phyloP scores from a whole-genome alignment of 805 yeast genomes.

The Starmerella gropengiesseri region DNA sequence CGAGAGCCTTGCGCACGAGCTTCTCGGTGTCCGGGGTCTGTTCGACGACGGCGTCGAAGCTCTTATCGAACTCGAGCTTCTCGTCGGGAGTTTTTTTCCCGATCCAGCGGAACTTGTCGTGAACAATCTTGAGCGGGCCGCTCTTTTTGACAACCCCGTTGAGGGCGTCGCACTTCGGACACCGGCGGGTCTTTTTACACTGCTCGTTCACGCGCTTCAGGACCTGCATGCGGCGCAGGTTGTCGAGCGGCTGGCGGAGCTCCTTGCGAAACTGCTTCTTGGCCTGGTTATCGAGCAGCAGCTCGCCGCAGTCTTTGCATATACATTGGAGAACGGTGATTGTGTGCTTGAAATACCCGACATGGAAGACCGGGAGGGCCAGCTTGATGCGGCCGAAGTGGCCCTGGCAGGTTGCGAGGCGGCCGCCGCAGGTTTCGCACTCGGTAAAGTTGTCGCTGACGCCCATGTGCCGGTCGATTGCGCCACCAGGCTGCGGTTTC shows the following conservation, averaged over 20 bases:
- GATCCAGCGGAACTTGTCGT: constrained; percentile 89
- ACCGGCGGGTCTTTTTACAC: constrained; percentile 89
- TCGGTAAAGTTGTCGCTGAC: constrained; percentile 75
- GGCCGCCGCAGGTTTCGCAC: constrained; percentile 87
- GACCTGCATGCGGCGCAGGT: constrained; percentile 81
- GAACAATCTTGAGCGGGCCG: constrained; percentile 89
- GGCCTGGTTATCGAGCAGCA: constrained; percentile 61
- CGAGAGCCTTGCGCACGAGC: constrained; percentile 75
- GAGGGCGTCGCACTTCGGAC: constrained; percentile 62
- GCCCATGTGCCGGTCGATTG: constrained; percentile 89
- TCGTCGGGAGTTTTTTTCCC: constrained; percentile 85
- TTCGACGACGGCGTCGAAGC: constrained; percentile 61
- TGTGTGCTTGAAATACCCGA: constrained; percentile 89
- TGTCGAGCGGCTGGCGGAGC: constrained; percentile 79
- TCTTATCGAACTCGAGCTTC: constrained; percentile 75
- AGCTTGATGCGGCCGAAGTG: constrained; percentile 92
- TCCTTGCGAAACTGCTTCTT: constrained; percentile 65
- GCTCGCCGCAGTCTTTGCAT: constrained; percentile 77
- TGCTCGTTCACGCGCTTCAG: constrained; percentile 77
- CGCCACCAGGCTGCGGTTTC: constrained; percentile 72
- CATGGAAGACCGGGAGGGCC: constrained; percentile 93
- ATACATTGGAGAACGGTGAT: constrained; percentile 79
- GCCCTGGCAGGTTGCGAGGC: constrained; percentile 90
- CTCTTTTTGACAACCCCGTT: constrained; percentile 98
- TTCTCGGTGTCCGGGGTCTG: constrained; percentile 82